Conservation (phyloP, 768 basidiomycete genomes). For the Boletus coccyginus region DNA sequence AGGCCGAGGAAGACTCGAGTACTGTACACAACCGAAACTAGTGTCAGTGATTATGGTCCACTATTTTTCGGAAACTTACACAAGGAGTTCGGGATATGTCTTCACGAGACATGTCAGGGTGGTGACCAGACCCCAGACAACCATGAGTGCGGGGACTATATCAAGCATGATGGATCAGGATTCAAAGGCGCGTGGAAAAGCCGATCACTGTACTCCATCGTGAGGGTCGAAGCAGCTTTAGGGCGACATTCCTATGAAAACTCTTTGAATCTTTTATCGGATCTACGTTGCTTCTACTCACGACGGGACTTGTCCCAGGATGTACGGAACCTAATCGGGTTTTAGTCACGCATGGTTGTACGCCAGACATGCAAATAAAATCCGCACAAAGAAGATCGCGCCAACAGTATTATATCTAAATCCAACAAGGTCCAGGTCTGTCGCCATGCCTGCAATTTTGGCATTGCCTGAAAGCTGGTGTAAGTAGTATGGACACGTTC, state of each 20-base stretch:
- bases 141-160: slow-evolving; percentile 36
- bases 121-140: slow-evolving; percentile 32
- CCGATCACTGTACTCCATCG: slow-evolving; percentile 24
- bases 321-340: slow-evolving; percentile 31
- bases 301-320: slow-evolving; percentile 36
- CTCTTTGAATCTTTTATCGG: not conserved
- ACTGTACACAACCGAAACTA: slow-evolving; percentile 10
- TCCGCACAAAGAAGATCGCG: slow-evolving; percentile 35
- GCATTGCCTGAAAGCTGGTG: slow-evolving; percentile 33
- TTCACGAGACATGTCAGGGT: slow-evolving; percentile 36
- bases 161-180: not conserved
- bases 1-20: slow-evolving; percentile 42
- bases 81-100: slow-evolving; percentile 22
- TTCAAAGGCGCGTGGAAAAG: not conserved
- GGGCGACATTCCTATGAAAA: slow-evolving; percentile 28
- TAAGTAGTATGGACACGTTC: not conserved
- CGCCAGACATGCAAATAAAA: not conserved
- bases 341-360: not conserved
- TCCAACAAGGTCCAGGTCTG: slow-evolving; percentile 34
- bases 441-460: slow-evolving; percentile 42
- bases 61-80: slow-evolving; percentile 17
- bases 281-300: slow-evolving; percentile 16
- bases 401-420: slow-evolving; percentile 35
- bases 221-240: slow-evolving; percentile 33
- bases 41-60: not conserved